Base-by-base conservation (phyloP, 2,329 filamentous ascomycete genomes). In the Pestalotiopsis sp. region DNA sequence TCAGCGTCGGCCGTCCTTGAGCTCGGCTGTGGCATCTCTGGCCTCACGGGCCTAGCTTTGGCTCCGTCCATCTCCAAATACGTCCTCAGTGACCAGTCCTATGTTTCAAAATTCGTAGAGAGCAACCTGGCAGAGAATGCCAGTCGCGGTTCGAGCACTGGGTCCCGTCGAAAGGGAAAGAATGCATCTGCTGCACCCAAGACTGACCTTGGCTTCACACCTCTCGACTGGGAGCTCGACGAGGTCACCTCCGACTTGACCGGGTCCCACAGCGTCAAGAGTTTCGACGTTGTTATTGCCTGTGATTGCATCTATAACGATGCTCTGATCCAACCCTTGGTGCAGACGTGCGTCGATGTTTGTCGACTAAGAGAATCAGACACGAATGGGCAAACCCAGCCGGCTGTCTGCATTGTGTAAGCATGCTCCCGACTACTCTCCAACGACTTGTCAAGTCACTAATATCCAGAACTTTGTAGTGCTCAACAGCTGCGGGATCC, bases 241-340 rank as follows among this genome's bases (percentile, higher is more conserved):
- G 80, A 85, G 61, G 85, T 91, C 11, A 86, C 82, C 27, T 71
- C 77, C 11, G 74, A 74, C 2, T 78, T 88, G 38, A 82, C 82
- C 1, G 78, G 80, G 12, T 77, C 77, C 14, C 70, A 72, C 17
- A 71, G 66, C 49, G 75, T 71, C 59, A 76, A 73, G 75, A 85
- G 86, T 68, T 91, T 96, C 72, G 92, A 97, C 75, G 81, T 90
- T 14, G 84, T 98, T 12, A 78, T 98, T 45, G 94, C 94, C 3
- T 97, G 94, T 77, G 96, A 99, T 80, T 98, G 95, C 80, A 92
- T 99, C 73, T 99, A 97, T 84, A 99, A 98, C 80, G 93, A 97
- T 72, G 88, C 92, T 2, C 87, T 98, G 3, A 88, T 98, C 27
- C 83, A 88, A 58, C 94, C 95, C 0, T 88, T 98, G 63, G 92